Conservation (phyloP, 768 basidiomycete genomes). For the Daedalea quercina region DNA sequence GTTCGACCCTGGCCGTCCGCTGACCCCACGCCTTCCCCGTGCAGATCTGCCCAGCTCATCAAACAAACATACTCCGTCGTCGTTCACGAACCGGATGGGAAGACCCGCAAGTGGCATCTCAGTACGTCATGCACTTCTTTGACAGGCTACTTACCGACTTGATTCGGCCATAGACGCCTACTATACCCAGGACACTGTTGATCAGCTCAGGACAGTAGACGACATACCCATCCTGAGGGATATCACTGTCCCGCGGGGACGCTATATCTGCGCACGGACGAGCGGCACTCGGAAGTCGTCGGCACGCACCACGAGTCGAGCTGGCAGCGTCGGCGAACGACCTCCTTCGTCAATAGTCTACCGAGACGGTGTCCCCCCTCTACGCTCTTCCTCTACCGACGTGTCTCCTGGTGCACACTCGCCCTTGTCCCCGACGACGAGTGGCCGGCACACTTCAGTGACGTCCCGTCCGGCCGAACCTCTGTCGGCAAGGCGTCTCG, state of each 20-base stretch:
- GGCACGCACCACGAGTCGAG: neutral
- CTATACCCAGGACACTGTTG: conserved; percentile 57
- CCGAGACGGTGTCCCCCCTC: too few relatives aligned
- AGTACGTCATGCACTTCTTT: conserved; percentile 18
- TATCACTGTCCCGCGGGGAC: conserved; percentile 50
- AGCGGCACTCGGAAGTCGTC: conserved; percentile 16
- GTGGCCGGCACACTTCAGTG: too few relatives aligned
- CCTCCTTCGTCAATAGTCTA: too few relatives aligned
- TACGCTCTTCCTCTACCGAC: too few relatives aligned
- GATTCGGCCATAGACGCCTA: conserved; percentile 53
- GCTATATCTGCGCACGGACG: conserved; percentile 58
- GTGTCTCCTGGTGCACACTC: too few relatives aligned
- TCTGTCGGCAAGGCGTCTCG: conserved; percentile 10
- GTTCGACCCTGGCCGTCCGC: too few relatives aligned
- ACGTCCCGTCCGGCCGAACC: neutral
- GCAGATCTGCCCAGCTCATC: conserved; percentile 24
- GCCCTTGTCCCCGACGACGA: too few relatives aligned
- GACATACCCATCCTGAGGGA: conserved; percentile 47
- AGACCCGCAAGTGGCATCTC: conserved; percentile 31
- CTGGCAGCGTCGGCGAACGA: neutral
- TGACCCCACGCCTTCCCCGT: neutral
- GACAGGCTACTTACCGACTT: neutral
- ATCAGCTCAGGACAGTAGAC: conserved; percentile 51
- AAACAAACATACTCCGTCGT: conserved; percentile 35
- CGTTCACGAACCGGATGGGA: conserved; percentile 21